phyloP scores from a whole-genome alignment of 495 filamentous ascomycete species.

The Venustampulla echinocandica region DNA sequence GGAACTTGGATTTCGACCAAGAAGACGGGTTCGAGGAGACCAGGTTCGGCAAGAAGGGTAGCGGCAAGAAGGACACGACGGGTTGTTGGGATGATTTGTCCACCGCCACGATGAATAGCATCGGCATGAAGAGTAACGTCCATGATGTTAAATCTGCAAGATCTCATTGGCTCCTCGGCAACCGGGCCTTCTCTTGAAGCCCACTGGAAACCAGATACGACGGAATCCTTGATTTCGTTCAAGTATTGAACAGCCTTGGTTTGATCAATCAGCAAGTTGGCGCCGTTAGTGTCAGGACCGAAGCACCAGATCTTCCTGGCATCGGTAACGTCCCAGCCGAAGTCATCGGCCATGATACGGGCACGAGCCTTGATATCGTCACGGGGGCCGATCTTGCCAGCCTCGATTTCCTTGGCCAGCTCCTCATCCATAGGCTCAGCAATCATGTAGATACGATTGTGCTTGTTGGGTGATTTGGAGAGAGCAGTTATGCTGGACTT shows the following conservation, averaged over 20 bases:
- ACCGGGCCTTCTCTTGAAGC: slow-evolving; percentile 95
- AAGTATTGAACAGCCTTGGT: slow-evolving; percentile 99
- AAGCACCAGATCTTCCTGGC: slow-evolving; percentile 99
- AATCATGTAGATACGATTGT: slow-evolving; percentile 97
- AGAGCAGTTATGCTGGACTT: slow-evolving; percentile 89
- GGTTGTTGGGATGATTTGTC: slow-evolving; percentile 95
- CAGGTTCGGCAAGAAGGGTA: slow-evolving; percentile 80
- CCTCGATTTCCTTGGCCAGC: slow-evolving; percentile 81
- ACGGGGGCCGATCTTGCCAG: slow-evolving; percentile 84
- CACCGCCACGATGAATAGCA: slow-evolving; percentile 99
- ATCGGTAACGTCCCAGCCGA: slow-evolving; percentile 99
- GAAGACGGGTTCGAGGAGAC: slow-evolving; percentile 94
- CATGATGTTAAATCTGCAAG: slow-evolving; percentile 95
- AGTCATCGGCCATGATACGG: slow-evolving; percentile 91
- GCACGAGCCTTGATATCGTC: slow-evolving; percentile 99
- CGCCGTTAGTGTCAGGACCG: slow-evolving; percentile 93
- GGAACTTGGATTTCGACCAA: slow-evolving; percentile 98
- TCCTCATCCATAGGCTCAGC: slow-evolving; percentile 88
- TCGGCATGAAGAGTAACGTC: slow-evolving; percentile 99
- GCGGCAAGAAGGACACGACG: slow-evolving; percentile 96
- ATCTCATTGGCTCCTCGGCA: slow-evolving; percentile 96
- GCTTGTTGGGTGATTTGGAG: slow-evolving; percentile 99
- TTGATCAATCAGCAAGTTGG: slow-evolving; percentile 98
- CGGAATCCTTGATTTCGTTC: slow-evolving; percentile 99
- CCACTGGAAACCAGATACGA: slow-evolving; percentile 99